Conservation (phyloP, 2,329 filamentous ascomycete genomes). For the Diaporthe sp. region DNA sequence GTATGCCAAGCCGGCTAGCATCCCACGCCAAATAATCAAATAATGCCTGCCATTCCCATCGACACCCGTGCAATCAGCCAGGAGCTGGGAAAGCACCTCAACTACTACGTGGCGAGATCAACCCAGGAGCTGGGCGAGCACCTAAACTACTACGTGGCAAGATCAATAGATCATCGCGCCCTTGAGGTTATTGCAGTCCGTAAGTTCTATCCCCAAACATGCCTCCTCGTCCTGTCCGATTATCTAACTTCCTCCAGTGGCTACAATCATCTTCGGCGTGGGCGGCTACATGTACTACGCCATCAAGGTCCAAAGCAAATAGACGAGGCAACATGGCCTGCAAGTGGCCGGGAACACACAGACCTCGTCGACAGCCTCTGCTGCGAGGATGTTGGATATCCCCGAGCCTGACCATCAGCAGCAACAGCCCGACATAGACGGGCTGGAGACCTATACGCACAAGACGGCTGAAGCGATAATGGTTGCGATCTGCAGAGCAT, state of each 20-base stretch:
- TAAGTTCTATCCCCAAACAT: not conserved
- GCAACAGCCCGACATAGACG: not conserved
- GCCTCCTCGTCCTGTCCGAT: not conserved
- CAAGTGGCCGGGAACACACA: not conserved
- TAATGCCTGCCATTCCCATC: slow-evolving; percentile 31
- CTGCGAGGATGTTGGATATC: not conserved
- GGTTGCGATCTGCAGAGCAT: not conserved
- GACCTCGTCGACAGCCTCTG: too few species aligned
- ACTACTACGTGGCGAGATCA: slow-evolving; percentile 24
- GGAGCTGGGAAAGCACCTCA: slow-evolving; percentile 30
- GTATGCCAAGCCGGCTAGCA: slow-evolving; percentile 18
- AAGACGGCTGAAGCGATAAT: not conserved
- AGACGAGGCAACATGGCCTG: not conserved
- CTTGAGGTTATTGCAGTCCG: slow-evolving; percentile 30
- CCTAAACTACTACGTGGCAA: slow-evolving; percentile 24
- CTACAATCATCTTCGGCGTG: slow-evolving; percentile 30
- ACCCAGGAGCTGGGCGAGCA: slow-evolving; percentile 31
- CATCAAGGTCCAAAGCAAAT: slow-evolving; percentile 33
- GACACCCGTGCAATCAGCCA: slow-evolving; percentile 29
- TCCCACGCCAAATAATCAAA: not conserved
- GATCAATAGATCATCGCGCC: slow-evolving; percentile 25
- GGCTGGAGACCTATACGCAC: not conserved
- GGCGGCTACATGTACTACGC: slow-evolving; percentile 35
- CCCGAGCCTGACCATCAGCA: too few species aligned
- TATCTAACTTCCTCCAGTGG: slow-evolving; percentile 4